phyloP scores from a whole-genome alignment of 202 grass and related monocot species.

The Elaeis oleifera region DNA sequence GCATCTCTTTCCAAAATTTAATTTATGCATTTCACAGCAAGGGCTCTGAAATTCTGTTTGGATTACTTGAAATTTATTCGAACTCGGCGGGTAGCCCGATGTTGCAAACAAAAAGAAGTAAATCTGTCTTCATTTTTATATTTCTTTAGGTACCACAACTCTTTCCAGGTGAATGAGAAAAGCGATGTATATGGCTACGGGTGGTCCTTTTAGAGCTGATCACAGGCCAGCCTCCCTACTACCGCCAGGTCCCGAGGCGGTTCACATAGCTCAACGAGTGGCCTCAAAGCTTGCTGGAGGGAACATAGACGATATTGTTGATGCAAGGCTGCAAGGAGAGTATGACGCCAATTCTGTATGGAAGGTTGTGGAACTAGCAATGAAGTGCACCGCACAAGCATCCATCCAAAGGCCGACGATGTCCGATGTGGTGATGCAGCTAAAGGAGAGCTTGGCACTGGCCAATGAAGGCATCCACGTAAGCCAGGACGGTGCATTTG shows the following conservation, averaged over 20 bases:
- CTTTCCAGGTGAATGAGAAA: constrained; percentile 4
- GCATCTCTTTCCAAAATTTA: no score
- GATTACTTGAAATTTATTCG: no score
- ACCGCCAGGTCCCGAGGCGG: not conserved
- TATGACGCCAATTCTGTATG: constrained; percentile 30
- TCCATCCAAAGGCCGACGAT: constrained; percentile 18
- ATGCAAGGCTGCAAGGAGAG: constrained; percentile 16
- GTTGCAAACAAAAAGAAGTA: no score
- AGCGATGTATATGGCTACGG: constrained; percentile 39
- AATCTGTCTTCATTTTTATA: not conserved
- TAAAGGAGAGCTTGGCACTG: constrained; percentile 25
- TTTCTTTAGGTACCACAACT: constrained; percentile 9
- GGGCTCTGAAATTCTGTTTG: no score
- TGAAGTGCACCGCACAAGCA: constrained; percentile 4
- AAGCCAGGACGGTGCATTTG: no score
- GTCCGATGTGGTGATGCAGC: constrained; percentile 19
- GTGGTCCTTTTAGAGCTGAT: constrained; percentile 38
- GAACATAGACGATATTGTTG: constrained; percentile 25
- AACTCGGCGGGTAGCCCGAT: no score
- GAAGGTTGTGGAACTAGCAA: constrained; percentile 25
- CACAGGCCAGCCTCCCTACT: constrained; percentile 26
- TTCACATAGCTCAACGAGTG: not conserved
- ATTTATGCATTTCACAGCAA: no score
- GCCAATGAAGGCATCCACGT: not conserved
- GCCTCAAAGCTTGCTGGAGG: not conserved